Evolutionary conservation across 257 asterid genomes (phyloP).

Genomic region (Solanum piurae): DNA sequence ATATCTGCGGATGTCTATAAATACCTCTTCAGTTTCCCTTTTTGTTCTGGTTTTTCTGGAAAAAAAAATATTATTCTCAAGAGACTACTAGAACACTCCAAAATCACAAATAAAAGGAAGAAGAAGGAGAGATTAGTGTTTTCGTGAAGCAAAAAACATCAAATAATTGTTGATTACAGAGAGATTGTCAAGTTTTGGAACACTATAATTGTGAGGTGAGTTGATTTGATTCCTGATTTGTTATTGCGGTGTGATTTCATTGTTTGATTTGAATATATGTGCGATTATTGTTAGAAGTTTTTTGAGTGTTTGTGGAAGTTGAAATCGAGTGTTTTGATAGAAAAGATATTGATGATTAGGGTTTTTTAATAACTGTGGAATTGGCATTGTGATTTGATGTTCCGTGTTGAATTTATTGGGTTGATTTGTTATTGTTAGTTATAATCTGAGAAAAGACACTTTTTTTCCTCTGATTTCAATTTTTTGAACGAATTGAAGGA

Average conservation of each 20-base stretch:
- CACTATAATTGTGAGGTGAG: neutral
- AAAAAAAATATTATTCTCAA: neutral
- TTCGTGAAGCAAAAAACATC: neutral
- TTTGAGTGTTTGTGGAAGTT: neutral
- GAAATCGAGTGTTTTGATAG: neutral
- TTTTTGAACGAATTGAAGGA: too few relatives aligned
- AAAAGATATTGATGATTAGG: neutral
- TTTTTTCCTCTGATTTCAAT: neutral
- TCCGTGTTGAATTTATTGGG: neutral
- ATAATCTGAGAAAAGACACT: neutral
- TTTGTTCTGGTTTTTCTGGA: neutral
- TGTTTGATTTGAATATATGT: neutral
- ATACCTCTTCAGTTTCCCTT: neutral
- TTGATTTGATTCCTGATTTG: neutral
- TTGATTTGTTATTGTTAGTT: neutral
- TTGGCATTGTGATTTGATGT: neutral
- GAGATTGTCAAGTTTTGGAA: neutral
- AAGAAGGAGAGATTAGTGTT: neutral
- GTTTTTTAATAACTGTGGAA: neutral
- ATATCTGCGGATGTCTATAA: constrained; percentile 12
- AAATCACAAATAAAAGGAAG: neutral
- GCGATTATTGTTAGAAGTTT: neutral
- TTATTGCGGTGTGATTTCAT: neutral
- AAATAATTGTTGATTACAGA: neutral
- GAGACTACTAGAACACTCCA: neutral